Evolutionary conservation across 2,329 filamentous ascomycete genomes (phyloP).

Genomic region (Gaeumannomyces sp.): DNA sequence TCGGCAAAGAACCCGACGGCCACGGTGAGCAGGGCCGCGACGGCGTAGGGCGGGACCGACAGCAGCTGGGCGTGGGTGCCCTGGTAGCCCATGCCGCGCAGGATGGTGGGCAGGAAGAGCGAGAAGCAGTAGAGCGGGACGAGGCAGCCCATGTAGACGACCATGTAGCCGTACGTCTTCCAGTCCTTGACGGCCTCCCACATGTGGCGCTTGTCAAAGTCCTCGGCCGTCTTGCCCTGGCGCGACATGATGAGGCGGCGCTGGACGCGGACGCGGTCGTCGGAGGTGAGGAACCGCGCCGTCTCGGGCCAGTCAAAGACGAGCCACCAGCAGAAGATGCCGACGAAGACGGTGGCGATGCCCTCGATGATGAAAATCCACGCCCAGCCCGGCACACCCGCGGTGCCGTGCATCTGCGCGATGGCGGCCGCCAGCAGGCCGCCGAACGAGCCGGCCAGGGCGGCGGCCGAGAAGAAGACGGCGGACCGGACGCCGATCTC

Average conservation of each 20-base stretch:
- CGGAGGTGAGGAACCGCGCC: slow-evolving; percentile 63
- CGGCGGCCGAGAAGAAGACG: slow-evolving; percentile 78
- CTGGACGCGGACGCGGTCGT: slow-evolving; percentile 67
- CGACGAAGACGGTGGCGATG: slow-evolving; percentile 62
- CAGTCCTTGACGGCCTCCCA: slow-evolving; percentile 70
- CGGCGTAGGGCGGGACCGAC: slow-evolving; percentile 46
- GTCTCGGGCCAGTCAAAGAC: slow-evolving; percentile 78
- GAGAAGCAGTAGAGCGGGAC: slow-evolving; percentile 70
- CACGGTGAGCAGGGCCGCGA: slow-evolving; percentile 63
- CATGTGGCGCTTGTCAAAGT: slow-evolving; percentile 67
- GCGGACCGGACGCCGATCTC: slow-evolving; percentile 78
- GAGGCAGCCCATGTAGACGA: slow-evolving; percentile 73
- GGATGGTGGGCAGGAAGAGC: slow-evolving; percentile 75
- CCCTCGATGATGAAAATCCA: slow-evolving; percentile 70
- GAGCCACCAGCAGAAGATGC: slow-evolving; percentile 65
- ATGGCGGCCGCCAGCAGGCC: slow-evolving; percentile 69
- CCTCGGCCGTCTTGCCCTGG: slow-evolving; percentile 68
- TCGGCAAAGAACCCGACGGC: slow-evolving; percentile 70
- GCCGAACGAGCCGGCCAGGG: slow-evolving; percentile 71
- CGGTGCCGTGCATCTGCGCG: slow-evolving; percentile 60
- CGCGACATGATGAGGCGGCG: slow-evolving; percentile 63
- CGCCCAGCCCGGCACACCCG: slow-evolving; percentile 49
- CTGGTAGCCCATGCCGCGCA: slow-evolving; percentile 43
- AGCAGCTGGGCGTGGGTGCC: slow-evolving; percentile 22
- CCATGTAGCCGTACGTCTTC: slow-evolving; percentile 72